Conservation (phyloP, 129 eudicot species). For the Artemisia annua region DNA sequence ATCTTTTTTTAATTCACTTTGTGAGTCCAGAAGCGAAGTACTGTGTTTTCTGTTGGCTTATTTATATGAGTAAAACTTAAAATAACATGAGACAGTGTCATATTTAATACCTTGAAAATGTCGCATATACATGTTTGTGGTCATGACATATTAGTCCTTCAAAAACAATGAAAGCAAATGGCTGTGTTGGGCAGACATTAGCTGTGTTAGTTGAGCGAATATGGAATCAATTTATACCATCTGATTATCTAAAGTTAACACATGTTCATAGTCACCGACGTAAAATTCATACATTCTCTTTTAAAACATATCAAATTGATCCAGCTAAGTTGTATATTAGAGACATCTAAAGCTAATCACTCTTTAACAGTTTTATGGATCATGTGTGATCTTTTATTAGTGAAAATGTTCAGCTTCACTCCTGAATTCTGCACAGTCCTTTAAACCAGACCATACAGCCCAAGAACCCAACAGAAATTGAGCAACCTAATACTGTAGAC, state of each 20-base stretch:
- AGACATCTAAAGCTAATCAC: no score
- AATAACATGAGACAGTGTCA: background rate
- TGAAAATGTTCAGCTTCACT: no score
- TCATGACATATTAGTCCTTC: slow-evolving; percentile 6
- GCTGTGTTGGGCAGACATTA: slow-evolving; percentile 7
- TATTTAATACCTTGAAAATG: background rate
- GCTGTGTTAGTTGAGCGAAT: background rate
- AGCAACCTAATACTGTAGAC: no score
- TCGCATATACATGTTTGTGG: slow-evolving; percentile 13
- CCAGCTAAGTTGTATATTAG: background rate
- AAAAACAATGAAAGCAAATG: background rate
- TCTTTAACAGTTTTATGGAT: no score
- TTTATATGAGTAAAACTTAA: background rate
- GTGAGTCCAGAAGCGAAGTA: slow-evolving; percentile 15
- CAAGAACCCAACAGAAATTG: no score
- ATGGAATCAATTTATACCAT: slow-evolving; percentile 10
- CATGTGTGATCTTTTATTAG: no score
- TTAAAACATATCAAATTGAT: background rate
- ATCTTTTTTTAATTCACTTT: background rate
- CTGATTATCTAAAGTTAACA: background rate
- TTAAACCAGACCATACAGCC: no score
- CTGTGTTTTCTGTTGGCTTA: slow-evolving; percentile 9
- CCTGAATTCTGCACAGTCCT: no score
- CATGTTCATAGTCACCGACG: no score
- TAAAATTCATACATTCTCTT: background rate